A percentile compares a stretch with the other conserved stretches of the same genome.
These are phyloP conservation scores for Diutina ranongensis DNA, from an alignment of 1,139 yeast species.

Conservation along the genomic window DNA sequence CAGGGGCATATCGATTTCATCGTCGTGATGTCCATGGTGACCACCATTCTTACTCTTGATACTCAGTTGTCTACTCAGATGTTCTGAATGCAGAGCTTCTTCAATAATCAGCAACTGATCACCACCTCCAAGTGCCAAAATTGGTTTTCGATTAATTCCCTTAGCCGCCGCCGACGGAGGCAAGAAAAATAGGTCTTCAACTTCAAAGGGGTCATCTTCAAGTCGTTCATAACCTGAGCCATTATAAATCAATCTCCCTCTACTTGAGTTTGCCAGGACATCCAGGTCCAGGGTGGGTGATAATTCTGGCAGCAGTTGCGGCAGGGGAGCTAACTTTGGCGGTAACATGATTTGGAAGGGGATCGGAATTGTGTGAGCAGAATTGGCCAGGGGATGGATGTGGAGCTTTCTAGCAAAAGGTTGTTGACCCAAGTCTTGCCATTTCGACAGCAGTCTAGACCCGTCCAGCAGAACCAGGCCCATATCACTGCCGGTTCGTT, in stretches of 20 bases:
- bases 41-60: background rate
- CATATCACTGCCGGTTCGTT: background rate
- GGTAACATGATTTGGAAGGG: slow-evolving; percentile 5
- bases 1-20: slow-evolving; percentile 2
- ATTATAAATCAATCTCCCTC: background rate
- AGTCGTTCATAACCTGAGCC: background rate
- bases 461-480: slow-evolving; percentile 6
- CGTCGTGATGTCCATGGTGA: background rate
- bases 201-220: background rate
- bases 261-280: background rate
- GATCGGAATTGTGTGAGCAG: background rate
- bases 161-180: background rate
- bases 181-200: background rate
- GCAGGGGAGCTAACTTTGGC: slow-evolving; percentile 1
- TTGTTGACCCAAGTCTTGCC: background rate
- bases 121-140: background rate
- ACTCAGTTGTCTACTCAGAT: background rate
- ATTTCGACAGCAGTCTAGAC: background rate
- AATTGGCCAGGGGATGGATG: background rate
- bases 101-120: slow-evolving; percentile 5
- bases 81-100: background rate
- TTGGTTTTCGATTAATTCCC: background rate
- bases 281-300: background rate
- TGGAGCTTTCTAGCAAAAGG: background rate
- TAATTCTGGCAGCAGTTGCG: slow-evolving; percentile 5